Evolutionary conservation across 208 protist genomes (phyloP).

Genomic region (Wallacemonas rigidus): DNA sequence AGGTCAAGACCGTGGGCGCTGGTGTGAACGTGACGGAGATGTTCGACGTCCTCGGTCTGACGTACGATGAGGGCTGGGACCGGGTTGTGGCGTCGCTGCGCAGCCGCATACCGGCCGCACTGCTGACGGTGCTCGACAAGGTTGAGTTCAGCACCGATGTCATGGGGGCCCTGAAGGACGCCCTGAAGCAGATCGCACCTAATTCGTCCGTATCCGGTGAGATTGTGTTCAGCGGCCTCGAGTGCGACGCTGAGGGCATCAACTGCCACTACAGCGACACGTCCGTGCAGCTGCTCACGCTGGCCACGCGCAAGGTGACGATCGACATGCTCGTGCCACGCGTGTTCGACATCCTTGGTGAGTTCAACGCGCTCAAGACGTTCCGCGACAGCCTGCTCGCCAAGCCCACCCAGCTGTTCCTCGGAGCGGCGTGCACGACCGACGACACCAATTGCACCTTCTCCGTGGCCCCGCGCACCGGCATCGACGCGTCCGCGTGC

Average conservation of each 20-base stretch:
- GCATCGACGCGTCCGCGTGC: background rate
- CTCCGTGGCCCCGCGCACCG: background rate
- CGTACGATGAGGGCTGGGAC: slow-evolving; percentile 8
- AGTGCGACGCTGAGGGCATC: background rate
- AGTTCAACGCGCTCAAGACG: background rate
- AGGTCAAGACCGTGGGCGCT: background rate
- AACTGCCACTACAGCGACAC: background rate
- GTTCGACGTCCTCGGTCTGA: background rate
- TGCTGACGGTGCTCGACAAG: background rate
- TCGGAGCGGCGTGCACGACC: background rate
- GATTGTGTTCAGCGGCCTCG: slow-evolving; percentile 2
- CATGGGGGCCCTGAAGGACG: background rate
- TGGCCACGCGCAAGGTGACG: slow-evolving; percentile 1
- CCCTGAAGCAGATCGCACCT: slow-evolving; percentile 3
- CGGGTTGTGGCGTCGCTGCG: background rate
- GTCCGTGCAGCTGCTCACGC: background rate
- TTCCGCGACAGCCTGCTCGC: background rate
- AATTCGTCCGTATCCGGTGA: background rate
- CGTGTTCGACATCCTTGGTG: background rate
- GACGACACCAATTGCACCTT: slow-evolving; percentile 9
- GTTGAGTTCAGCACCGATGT: slow-evolving; percentile 6
- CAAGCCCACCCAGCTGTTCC: background rate
- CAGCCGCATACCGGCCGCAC: background rate
- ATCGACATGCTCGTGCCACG: slow-evolving; percentile 12
- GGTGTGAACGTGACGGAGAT: background rate